Evolutionary conservation across 805 yeast genomes (phyloP).

Genomic region (Blastobotrys mokoenaii): DNA sequence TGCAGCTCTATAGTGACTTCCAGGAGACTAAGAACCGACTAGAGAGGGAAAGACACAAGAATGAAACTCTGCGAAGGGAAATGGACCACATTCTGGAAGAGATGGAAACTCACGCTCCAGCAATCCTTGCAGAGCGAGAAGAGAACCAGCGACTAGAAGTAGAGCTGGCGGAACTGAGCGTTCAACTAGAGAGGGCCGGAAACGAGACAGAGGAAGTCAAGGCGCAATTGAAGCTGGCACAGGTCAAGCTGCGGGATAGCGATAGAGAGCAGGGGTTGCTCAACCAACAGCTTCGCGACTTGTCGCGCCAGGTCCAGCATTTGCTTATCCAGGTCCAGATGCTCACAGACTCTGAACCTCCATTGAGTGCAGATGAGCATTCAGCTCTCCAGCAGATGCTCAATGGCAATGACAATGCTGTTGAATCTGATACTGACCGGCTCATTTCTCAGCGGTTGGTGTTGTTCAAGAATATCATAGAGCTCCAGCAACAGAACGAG

Average conservation of each 20-base stretch:
- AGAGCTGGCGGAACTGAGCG: constrained; percentile 46
- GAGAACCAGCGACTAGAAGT: constrained; percentile 49
- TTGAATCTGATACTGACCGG: constrained; percentile 58
- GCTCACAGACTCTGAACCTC: constrained; percentile 47
- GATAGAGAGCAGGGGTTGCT: constrained; percentile 41
- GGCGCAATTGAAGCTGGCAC: constrained; percentile 23
- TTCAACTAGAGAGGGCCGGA: constrained; percentile 36
- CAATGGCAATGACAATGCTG: constrained; percentile 20
- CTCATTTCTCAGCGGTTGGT: constrained; percentile 69
- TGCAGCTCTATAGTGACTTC: constrained; percentile 58
- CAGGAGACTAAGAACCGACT: constrained; percentile 57
- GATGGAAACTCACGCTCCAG: constrained; percentile 70
- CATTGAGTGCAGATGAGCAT: constrained; percentile 58
- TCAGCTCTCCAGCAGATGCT: constrained; percentile 53
- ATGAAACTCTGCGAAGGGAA: constrained; percentile 60
- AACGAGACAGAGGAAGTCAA: constrained; percentile 31
- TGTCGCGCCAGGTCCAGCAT: constrained; percentile 75
- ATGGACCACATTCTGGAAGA: constrained; percentile 65
- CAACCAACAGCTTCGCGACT: constrained; percentile 54
- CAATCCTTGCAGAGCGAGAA: constrained; percentile 56
- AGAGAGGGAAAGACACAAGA: constrained; percentile 60
- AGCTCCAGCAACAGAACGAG: constrained; percentile 65
- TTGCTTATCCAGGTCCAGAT: constrained; percentile 54
- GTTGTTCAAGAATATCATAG: constrained; percentile 56
- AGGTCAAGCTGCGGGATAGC: constrained; percentile 33